Percentiles rank a stretch among this genome's conserved stretches.
These are phyloP conservation scores for Arctostaphylos glauca DNA, from an alignment of 148 eudicot genomes.

Conservation along the genomic window DNA sequence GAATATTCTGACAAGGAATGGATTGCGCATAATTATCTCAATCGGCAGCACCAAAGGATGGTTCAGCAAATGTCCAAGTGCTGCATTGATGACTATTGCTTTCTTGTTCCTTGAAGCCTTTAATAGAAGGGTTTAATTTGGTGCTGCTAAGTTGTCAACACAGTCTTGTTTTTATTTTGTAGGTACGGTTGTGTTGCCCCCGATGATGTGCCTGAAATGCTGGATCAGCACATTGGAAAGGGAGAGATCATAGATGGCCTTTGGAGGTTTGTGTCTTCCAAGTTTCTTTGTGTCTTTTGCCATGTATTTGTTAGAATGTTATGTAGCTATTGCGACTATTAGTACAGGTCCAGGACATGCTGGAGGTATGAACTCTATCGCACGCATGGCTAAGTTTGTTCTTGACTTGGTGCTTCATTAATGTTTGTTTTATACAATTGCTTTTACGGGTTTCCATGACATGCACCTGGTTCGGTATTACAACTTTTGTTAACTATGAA, in stretches of 20 bases:
- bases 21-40: no score
- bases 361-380: neutral
- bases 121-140: neutral
- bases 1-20: no score
- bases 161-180: slow-evolving; percentile 22
- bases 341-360: neutral
- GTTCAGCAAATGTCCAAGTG: no score
- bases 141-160: neutral
- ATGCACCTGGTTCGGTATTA: neutral
- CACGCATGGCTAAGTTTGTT: neutral
- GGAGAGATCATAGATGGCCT: slow-evolving; percentile 77
- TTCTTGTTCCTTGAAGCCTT: neutral
- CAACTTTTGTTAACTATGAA: neutral
- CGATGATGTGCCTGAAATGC: slow-evolving; percentile 67
- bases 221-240: slow-evolving; percentile 74
- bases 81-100: neutral
- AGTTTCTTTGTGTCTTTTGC: neutral
- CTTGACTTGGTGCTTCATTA: neutral
- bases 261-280: slow-evolving; percentile 67
- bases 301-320: neutral
- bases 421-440: neutral
- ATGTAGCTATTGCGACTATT: no score
- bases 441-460: neutral
- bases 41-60: neutral
- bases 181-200: slow-evolving; percentile 99